Evolutionary conservation across 768 basidiomycete genomes (phyloP), one percentile per base, ranked within the genome.

Genomic region (Leccinum aurantiacum): DNA sequence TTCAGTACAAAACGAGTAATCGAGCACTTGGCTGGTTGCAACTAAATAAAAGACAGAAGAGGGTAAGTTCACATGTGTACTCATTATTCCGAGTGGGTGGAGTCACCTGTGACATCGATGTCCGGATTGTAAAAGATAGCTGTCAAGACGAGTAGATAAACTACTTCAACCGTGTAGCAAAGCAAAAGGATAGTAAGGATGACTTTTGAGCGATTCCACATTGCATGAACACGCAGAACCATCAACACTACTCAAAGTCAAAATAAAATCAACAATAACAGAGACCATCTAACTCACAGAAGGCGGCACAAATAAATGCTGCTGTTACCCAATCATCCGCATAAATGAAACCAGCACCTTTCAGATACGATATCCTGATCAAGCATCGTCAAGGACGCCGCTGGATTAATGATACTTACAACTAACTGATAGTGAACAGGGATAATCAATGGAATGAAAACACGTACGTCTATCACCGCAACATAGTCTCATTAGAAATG

Each of bases 31-130:
- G 29, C 29, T 29, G 29, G 29, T 29, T 29, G 29, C 29, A 29
- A 29, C 29, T 29, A 9, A 29, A 29, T 29, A 29, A 29, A 29
- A 29, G 29, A 29, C 29, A 29, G 2, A 29, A 29, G 0, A 29
- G 29, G 29, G 9, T 29, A 3, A 29, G 29, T 29, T 29, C 29
- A 29, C 27, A 27, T 27, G 0, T 29, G 29, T 29, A 29, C 29
- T 29, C 29, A 29, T 0, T 29, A 29, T 29, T 2, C 0, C 29
- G 0, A 29, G 0, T 29, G 2, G 0, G 29, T 29, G 29, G 8
- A 29, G 8, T 29, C 27, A 29, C 27, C 27, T 29, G 27, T 2
- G 27, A 2, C 7, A 29, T 29, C 27, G 8, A 29, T 29, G 0
- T 29, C 0, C 0, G 27, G 27, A 29, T 29, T 29, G 27, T 29